Base-by-base conservation (phyloP, 2,329 filamentous ascomycete species). In the Colletotrichum godetiae region DNA sequence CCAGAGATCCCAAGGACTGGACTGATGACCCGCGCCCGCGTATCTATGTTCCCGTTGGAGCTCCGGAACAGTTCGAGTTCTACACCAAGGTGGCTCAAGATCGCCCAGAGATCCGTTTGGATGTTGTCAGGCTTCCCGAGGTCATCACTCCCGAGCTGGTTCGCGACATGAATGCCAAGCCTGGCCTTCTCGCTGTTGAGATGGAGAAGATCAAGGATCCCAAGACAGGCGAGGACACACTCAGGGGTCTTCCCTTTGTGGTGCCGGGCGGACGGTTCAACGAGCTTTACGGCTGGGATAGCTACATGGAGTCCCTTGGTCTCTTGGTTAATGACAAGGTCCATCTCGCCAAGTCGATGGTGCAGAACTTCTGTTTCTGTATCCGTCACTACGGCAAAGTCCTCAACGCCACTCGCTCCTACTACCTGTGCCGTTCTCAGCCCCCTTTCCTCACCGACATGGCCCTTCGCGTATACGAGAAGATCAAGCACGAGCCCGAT, bases 331-430 rank as follows among this genome's bases (percentile, higher is more conserved):
- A 96, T 80, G 94, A 97, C 80, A 92, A 94, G 72, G 91, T 95
- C 27, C 92, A 98, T 78, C 86, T 98, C 68, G 95, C 95, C 77
- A 98, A 98, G 86, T 90, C 93, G 62, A 98, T 99, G 95, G 95
- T 98, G 64, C 88, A 90, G 78, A 97, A 99, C 85, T 98, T 98
- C 82, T 97, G 95, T 82, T 99, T 99, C 86, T 97, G 95, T 84
- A 98, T 99, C 83, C 92, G 95, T 81, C 96, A 99, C 83, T 99
- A 99, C 81, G 96, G 95, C 79, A 99, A 98, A 86, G 98, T 99
- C 73, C 90, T 98, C 76, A 99, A 99, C 83, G 97, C 97, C 64
- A 99, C 97, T 70, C 91, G 97, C 46, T 95, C 95, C 1, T 99
- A 99, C 87, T 99, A 99, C 80, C 91, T 99, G 19, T 93, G 91